phyloP scores from a whole-genome alignment of 2,329 filamentous ascomycete genomes.

The Teratosphaeria viscida region DNA sequence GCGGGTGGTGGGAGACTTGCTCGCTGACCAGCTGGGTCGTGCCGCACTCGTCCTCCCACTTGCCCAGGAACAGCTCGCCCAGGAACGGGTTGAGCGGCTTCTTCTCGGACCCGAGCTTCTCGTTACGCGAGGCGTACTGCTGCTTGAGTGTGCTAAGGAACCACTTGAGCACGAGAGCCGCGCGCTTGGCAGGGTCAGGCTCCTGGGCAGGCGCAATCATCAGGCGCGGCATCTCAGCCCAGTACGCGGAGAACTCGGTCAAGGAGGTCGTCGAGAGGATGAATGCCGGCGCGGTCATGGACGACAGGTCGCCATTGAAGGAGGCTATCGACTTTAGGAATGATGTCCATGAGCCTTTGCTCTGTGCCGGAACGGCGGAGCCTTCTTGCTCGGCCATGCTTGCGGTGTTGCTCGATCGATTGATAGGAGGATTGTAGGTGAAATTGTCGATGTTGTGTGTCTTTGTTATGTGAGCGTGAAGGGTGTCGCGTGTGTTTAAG shows the following conservation, averaged over 20 bases:
- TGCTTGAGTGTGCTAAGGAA: conserved; percentile 89
- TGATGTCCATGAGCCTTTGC: conserved; percentile 39
- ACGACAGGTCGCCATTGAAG: conserved; percentile 46
- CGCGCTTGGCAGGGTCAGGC: conserved; percentile 67
- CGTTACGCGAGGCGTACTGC: conserved; percentile 65
- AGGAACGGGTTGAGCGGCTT: conserved; percentile 96
- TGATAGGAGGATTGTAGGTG: conserved; percentile 35
- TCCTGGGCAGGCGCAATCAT: conserved; percentile 76
- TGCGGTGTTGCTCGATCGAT: conserved; percentile 67
- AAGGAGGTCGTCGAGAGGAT: conserved; percentile 46
- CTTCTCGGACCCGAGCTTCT: conserved; percentile 83
- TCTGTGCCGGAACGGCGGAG: conserved; percentile 35
- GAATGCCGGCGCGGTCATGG: conserved; percentile 47
- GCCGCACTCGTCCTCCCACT: conserved; percentile 74
- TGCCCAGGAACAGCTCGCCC: conserved; percentile 85
- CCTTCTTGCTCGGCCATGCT: conserved; percentile 32
- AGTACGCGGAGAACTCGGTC: conserved; percentile 47
- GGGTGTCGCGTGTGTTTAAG: not conserved
- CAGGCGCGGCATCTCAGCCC: conserved; percentile 49
- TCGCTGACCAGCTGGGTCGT: conserved; percentile 82
- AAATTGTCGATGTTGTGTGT: not conserved
- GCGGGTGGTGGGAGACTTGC: conserved; percentile 94
- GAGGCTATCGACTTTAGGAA: conserved; percentile 45
- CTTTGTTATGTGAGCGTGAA: not conserved
- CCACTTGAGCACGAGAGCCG: conserved; percentile 87